Evolutionary conservation across 495 filamentous ascomycete genomes (phyloP).

Genomic region (Penicillium turbatum): DNA sequence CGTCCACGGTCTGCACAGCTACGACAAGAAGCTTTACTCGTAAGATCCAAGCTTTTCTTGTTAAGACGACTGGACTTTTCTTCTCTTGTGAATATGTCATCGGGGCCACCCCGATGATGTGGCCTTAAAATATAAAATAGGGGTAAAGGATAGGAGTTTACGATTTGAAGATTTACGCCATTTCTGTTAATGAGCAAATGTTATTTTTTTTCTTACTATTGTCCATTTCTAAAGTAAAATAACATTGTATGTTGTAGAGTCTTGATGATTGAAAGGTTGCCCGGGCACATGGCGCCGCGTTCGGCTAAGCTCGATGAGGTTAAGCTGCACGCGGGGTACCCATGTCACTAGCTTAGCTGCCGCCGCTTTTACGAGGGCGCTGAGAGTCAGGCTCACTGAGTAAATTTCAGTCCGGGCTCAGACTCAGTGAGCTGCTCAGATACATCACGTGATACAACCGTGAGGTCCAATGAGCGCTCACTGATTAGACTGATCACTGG

Average conservation of each 20-base stretch:
- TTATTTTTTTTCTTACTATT: neutral
- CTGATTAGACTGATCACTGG: neutral
- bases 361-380: slow-evolving; percentile 34
- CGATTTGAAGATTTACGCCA: slow-evolving; percentile 29
- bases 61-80: slow-evolving; percentile 11
- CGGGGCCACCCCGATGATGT: slow-evolving; percentile 30
- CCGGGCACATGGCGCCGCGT: slow-evolving; percentile 17
- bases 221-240: neutral
- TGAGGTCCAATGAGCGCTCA: neutral
- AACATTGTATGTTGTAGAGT: neutral
- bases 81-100: slow-evolving; percentile 24
- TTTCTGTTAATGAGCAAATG: slow-evolving; percentile 23
- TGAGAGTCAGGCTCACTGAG: slow-evolving; percentile 25
- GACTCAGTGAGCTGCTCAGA: neutral
- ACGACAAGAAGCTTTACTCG: slow-evolving; percentile 98
- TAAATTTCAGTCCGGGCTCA: slow-evolving; percentile 21
- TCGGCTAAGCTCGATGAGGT: slow-evolving; percentile 19
- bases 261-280: neutral
- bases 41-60: slow-evolving; percentile 41
- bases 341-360: slow-evolving; percentile 24
- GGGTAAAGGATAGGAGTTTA: slow-evolving; percentile 31
- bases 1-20: slow-evolving; percentile 93
- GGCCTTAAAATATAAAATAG: slow-evolving; percentile 36
- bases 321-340: slow-evolving; percentile 27
- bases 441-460: neutral